Evolutionary conservation across 768 basidiomycete genomes (phyloP).

Genomic region (Sporobolomyces roseus): DNA sequence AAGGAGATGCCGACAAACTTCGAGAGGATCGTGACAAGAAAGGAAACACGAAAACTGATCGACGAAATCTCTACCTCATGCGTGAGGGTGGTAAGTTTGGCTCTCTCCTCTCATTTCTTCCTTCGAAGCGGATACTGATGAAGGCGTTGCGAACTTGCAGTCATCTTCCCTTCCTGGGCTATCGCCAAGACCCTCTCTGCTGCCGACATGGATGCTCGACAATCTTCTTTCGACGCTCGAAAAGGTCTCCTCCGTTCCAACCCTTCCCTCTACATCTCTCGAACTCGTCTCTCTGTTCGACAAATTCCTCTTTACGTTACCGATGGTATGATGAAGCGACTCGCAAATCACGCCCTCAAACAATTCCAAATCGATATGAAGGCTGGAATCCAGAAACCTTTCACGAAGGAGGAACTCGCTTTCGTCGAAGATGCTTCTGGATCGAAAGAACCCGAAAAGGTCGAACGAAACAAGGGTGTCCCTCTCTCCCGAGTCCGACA

Average conservation of each 20-base stretch:
- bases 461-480: slow-evolving; percentile 50
- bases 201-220: slow-evolving; percentile 79
- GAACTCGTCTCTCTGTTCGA: slow-evolving; percentile 86
- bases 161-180: slow-evolving; percentile 82
- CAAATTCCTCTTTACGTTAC: slow-evolving; percentile 86
- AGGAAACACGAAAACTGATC: slow-evolving; percentile 78
- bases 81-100: slow-evolving; percentile 78
- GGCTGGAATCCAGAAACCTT: slow-evolving; percentile 57
- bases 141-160: slow-evolving; percentile 51
- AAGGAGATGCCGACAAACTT: slow-evolving; percentile 79
- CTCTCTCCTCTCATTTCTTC: background rate
- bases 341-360: slow-evolving; percentile 74
- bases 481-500: slow-evolving; percentile 66
- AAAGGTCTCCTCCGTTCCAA: slow-evolving; percentile 78
- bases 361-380: slow-evolving; percentile 76
- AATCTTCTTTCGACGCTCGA: slow-evolving; percentile 78
- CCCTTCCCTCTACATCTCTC: slow-evolving; percentile 89
- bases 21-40: slow-evolving; percentile 81
- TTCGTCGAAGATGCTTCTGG: slow-evolving; percentile 47
- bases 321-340: slow-evolving; percentile 80
- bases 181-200: slow-evolving; percentile 67
- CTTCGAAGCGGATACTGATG: background rate
- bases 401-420: slow-evolving; percentile 68
- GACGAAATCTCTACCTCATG: slow-evolving; percentile 90
- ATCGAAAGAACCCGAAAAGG: slow-evolving; percentile 39